Percentiles rank a stretch among this genome's conserved stretches.
These are phyloP conservation scores for Clitopilus passeckerianus DNA, from an alignment of 768 basidiomycete species.

Conservation along the genomic window DNA sequence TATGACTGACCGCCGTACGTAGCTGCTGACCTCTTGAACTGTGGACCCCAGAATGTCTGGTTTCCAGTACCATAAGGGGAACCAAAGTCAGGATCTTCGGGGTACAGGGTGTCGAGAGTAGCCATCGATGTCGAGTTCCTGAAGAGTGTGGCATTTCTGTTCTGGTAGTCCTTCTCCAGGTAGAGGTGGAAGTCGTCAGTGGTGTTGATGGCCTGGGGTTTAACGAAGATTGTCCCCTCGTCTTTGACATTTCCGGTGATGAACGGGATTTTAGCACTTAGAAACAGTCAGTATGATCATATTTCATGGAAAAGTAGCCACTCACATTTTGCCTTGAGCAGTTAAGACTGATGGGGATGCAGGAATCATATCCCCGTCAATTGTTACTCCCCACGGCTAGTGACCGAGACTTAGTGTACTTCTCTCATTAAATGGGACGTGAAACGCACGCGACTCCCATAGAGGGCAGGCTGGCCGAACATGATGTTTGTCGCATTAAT, in stretches of 20 bases:
- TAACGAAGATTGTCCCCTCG: constrained; percentile 15
- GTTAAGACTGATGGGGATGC: constrained; percentile 13
- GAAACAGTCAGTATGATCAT: not conserved
- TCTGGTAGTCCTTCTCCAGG: constrained; percentile 14
- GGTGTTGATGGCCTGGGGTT: constrained; percentile 11
- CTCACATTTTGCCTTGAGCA: constrained; percentile 14
- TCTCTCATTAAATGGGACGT: not conserved
- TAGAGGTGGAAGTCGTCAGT: constrained; percentile 12
- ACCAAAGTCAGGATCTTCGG: constrained; percentile 31
- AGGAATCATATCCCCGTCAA: constrained; percentile 14
- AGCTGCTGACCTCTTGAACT: constrained; percentile 15
- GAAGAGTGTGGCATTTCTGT: constrained; percentile 14
- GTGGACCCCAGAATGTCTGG: constrained; percentile 25
- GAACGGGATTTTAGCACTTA: constrained; percentile 14
- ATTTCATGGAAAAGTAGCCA: not conserved
- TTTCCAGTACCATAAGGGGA: constrained; percentile 39
- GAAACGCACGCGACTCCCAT: constrained; percentile 12
- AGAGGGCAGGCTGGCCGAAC: constrained; percentile 10
- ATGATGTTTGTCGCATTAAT: constrained; percentile 12
- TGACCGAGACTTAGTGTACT: not conserved
- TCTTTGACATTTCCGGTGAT: constrained; percentile 14
- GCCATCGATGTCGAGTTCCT: constrained; percentile 12
- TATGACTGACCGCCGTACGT: constrained; percentile 10
- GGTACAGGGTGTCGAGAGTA: constrained; percentile 30
- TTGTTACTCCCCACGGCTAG: constrained; percentile 14